Evolutionary conservation across 345 rosid species (phyloP).

Genomic region (Atalantia buxifolia): DNA sequence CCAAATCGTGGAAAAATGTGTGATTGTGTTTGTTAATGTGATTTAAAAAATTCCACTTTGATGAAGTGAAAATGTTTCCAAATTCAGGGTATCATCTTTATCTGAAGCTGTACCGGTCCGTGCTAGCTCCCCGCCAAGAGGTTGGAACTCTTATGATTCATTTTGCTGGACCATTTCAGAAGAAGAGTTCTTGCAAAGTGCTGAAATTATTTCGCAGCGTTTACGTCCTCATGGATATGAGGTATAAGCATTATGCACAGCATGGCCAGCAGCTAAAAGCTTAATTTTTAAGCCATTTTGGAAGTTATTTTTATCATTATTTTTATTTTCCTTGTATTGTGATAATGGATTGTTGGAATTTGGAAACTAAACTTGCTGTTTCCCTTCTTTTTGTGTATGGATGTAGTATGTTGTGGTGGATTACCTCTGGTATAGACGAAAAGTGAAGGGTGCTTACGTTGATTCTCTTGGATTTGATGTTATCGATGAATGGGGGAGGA

Average conservation of each 20-base stretch:
- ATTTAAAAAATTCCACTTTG: not conserved
- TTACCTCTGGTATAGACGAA: conserved; percentile 91
- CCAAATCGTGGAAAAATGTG: not conserved
- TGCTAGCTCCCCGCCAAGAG: conserved; percentile 83
- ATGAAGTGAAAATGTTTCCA: not conserved
- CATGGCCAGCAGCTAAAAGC: not conserved
- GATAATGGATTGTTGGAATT: not conserved
- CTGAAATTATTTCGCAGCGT: conserved; percentile 59
- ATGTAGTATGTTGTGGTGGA: conserved; percentile 88
- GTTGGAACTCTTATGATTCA: conserved; percentile 96
- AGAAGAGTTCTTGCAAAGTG: conserved; percentile 72
- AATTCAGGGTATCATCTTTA: conserved; percentile 34
- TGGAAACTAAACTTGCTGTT: not conserved
- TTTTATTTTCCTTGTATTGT: not conserved
- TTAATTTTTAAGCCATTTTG: not conserved
- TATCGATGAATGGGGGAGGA: conserved; percentile 92
- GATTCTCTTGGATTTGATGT: conserved; percentile 87
- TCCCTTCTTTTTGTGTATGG: not conserved
- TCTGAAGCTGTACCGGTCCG: conserved; percentile 21
- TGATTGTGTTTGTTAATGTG: not conserved
- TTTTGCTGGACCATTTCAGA: conserved; percentile 88
- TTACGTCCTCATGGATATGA: conserved; percentile 68
- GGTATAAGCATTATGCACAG: conserved; percentile 30
- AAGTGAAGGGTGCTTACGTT: conserved; percentile 64
- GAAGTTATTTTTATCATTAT: too few relatives aligned